Percentiles rank a stretch among this genome's conserved stretches.
Conservation (phyloP, 2,329 filamentous ascomycete genomes). For the Neurospora sp. region DNA sequence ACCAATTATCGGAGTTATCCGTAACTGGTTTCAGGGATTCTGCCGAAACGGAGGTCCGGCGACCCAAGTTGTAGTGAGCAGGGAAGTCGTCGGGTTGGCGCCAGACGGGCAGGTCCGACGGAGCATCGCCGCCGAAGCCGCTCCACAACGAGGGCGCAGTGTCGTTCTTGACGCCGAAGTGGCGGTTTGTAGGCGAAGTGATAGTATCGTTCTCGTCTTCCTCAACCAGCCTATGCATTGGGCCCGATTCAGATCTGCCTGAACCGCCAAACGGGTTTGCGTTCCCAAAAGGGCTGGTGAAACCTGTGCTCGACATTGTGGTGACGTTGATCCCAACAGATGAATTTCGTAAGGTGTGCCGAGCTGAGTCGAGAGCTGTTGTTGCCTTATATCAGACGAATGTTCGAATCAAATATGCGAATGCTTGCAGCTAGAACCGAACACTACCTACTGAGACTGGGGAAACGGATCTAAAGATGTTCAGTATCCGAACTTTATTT, state of each 20-base stretch:
- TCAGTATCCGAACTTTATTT: neutral
- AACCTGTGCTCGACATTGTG: constrained; percentile 62
- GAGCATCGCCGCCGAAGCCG: constrained; percentile 44
- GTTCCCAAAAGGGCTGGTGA: constrained; percentile 63
- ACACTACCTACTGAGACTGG: neutral
- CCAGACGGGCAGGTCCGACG: constrained; percentile 34
- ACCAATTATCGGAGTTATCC: constrained; percentile 79
- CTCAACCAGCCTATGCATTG: constrained; percentile 55
- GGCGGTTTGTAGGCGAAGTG: constrained; percentile 61
- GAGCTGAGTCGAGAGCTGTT: neutral
- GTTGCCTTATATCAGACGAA: neutral
- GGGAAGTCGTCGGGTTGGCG: constrained; percentile 63
- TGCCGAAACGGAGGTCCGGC: constrained; percentile 91
- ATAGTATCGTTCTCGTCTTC: constrained; percentile 73
- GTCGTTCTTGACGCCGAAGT: constrained; percentile 37
- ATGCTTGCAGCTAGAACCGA: neutral
- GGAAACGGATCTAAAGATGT: neutral
- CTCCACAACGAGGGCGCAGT: constrained; percentile 33
- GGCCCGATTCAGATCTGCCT: constrained; percentile 30
- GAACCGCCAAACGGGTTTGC: constrained; percentile 61
- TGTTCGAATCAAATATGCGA: neutral
- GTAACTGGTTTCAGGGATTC: constrained; percentile 88
- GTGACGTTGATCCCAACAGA: constrained; percentile 1
- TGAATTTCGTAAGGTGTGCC: neutral
- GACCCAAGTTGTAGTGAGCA: constrained; percentile 84